Percentiles rank a stretch among this genome's conserved stretches.
Evolutionary conservation across 192 early-diverging fungal genomes (phyloP).

Genomic region (Mortierella claussenii): DNA sequence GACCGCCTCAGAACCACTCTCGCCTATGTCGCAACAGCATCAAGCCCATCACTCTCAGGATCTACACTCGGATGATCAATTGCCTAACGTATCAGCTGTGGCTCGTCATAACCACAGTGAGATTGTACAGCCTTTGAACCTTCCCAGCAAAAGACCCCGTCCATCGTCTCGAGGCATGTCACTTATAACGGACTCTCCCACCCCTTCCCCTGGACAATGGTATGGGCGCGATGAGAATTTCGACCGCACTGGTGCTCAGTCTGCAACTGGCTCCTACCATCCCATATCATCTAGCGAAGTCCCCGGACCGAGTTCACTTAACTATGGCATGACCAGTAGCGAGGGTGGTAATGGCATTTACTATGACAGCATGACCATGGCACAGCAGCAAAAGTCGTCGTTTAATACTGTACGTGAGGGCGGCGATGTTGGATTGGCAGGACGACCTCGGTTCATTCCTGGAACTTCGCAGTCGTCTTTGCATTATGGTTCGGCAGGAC

Average conservation of each 20-base stretch:
- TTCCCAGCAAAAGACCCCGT: slow-evolving; percentile 31
- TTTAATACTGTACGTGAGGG: slow-evolving; percentile 12
- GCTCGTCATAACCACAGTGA: slow-evolving; percentile 15
- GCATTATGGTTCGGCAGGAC: slow-evolving; percentile 15
- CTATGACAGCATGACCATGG: slow-evolving; percentile 22
- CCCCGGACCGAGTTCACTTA: slow-evolving; percentile 4
- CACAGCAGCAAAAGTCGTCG: slow-evolving; percentile 25
- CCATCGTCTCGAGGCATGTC: slow-evolving; percentile 25
- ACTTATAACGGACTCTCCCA: slow-evolving; percentile 3
- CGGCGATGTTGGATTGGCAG: slow-evolving; percentile 13
- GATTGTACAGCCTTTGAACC: slow-evolving; percentile 18
- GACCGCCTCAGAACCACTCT: slow-evolving; percentile 35
- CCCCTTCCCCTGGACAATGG: slow-evolving; percentile 17
- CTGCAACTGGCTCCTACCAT: slow-evolving; percentile 5
- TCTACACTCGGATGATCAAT: slow-evolving; percentile 20
- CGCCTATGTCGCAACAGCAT: slow-evolving; percentile 38
- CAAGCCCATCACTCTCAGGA: slow-evolving; percentile 23
- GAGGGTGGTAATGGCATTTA: slow-evolving; percentile 12
- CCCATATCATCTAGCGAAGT: slow-evolving; percentile 14
- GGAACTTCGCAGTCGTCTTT: slow-evolving; percentile 14
- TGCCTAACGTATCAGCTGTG: background rate
- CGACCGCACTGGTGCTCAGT: slow-evolving; percentile 10
- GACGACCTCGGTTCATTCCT: slow-evolving; percentile 23
- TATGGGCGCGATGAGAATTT: slow-evolving; percentile 14
- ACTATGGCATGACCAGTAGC: slow-evolving; percentile 6